These are phyloP conservation scores for Pyricularia pennisetigena DNA, from an alignment of 2,329 filamentous ascomycete species.

Conservation along the genomic window DNA sequence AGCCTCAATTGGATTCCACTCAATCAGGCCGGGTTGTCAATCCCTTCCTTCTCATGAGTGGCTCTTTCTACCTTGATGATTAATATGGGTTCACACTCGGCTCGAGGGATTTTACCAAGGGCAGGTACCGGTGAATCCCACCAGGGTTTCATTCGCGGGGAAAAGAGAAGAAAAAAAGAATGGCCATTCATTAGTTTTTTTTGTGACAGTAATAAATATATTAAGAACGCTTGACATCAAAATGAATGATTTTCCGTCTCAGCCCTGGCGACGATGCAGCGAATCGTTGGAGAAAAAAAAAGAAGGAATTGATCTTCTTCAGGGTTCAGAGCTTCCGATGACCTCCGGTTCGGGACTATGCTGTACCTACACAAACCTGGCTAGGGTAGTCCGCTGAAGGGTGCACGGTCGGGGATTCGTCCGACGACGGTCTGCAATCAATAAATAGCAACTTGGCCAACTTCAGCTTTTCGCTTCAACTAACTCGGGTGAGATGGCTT, in stretches of 20 bases:
- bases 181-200: too few relatives aligned
- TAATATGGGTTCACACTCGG: background rate
- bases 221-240: background rate
- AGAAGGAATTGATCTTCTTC: background rate
- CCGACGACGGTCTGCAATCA: background rate
- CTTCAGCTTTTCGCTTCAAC: background rate
- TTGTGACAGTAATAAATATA: too few relatives aligned
- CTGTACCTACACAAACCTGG: background rate
- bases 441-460: background rate
- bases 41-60: background rate
- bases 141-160: background rate
- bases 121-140: background rate
- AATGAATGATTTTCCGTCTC: background rate
- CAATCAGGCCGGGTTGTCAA: background rate
- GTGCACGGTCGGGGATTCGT: background rate
- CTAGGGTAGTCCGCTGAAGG: background rate
- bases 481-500: background rate
- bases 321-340: background rate
- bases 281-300: background rate
- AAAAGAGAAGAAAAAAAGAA: background rate
- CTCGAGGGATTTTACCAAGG: background rate
- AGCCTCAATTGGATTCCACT: background rate
- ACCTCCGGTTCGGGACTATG: background rate
- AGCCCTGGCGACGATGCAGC: background rate
- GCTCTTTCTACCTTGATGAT: background rate